Conservation (phyloP, 768 basidiomycete species). For the Fistulinella prunicolor region DNA sequence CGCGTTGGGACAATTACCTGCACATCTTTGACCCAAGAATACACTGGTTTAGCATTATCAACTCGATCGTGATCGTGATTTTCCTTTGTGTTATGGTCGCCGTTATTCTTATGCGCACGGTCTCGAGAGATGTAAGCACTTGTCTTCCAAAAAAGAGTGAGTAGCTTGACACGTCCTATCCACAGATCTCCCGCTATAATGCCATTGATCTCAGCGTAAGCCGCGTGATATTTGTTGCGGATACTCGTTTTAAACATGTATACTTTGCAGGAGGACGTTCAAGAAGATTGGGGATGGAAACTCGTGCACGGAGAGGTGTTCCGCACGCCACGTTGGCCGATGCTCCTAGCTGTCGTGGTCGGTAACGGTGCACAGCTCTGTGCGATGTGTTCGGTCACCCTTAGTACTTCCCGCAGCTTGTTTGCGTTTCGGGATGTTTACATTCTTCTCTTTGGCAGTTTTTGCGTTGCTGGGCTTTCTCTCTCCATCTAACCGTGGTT, state of each 20-base stretch:
- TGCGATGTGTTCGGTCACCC: constrained; percentile 84
- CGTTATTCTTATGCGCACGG: constrained; percentile 82
- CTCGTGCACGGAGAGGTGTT: constrained; percentile 96
- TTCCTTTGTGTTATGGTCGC: constrained; percentile 94
- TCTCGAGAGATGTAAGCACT: constrained; percentile 76
- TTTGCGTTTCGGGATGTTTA: constrained; percentile 3
- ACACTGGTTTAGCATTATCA: constrained; percentile 95
- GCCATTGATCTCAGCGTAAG: constrained; percentile 85
- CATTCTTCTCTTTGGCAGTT: constrained; percentile 41
- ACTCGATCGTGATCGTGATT: constrained; percentile 86
- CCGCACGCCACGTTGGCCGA: constrained; percentile 72
- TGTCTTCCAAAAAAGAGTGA: background rate
- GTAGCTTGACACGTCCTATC: background rate
- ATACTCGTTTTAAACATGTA: background rate
- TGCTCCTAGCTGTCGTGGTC: constrained; percentile 80
- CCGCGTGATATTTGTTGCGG: constrained; percentile 1
- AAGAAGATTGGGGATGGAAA: constrained; percentile 99
- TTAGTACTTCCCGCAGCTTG: constrained; percentile 46
- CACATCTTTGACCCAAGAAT: constrained; percentile 92
- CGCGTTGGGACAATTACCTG: constrained; percentile 95
- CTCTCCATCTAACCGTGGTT: constrained; percentile 92
- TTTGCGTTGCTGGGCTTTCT: constrained; percentile 93
- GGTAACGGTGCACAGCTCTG: constrained; percentile 64
- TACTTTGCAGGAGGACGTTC: constrained; percentile 75
- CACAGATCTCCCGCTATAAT: constrained; percentile 65